Base-by-base conservation (phyloP, 2,329 filamentous ascomycete genomes). In the Trichoderma cornu-damae region DNA sequence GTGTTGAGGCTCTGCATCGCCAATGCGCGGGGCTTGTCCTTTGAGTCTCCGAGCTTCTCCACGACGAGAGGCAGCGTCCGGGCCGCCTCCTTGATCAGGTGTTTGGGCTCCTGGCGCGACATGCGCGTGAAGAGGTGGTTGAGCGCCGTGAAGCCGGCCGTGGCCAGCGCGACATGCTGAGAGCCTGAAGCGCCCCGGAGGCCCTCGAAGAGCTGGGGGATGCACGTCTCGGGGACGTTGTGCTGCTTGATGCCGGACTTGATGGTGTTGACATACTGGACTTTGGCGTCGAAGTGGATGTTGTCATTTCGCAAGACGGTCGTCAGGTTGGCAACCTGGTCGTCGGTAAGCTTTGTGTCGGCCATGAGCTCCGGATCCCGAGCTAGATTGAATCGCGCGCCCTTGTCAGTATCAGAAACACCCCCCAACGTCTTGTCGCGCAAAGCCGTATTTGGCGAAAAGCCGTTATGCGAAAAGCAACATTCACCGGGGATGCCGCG, bases 211-310 rank as follows among this genome's bases (percentile, higher is more conserved):
- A 96, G 83, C 58, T 83, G 78, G 24, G 83, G 74, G 65, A 95
- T 82, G 66, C 80, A 82, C 55, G 74, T 73, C 63, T 95, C 90
- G 60, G 90, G 90, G 44, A 96, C 89, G 75, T 91, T 91, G 70
- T 89, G 87, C 72, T 96, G 91, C 73, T 96, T 96, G 78, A 96
- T 96, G 70, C 85, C 83, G 42, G 89, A 91, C 74, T 96, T 96
- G 73, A 92, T 78, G 66, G 77, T 79, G 59, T 85, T 89, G 65
- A 96, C 83, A 54, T 83, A 81, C 62, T 83, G 78, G 62, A 90
- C 80, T 69, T 91, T 91, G 51, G 79, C 74, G 66, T 92, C 88
- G 65, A 89, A 77, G 48, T 84, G 79, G 35, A 47, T 79, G 65
- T 89, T 87, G 65, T 89, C 87, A 64, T 83, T 81, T 70, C 75